A percentile compares a stretch with the other conserved stretches of the same genome.
phyloP scores from a whole-genome alignment of 495 filamentous ascomycete species.

The Aspergillus homomorphus region DNA sequence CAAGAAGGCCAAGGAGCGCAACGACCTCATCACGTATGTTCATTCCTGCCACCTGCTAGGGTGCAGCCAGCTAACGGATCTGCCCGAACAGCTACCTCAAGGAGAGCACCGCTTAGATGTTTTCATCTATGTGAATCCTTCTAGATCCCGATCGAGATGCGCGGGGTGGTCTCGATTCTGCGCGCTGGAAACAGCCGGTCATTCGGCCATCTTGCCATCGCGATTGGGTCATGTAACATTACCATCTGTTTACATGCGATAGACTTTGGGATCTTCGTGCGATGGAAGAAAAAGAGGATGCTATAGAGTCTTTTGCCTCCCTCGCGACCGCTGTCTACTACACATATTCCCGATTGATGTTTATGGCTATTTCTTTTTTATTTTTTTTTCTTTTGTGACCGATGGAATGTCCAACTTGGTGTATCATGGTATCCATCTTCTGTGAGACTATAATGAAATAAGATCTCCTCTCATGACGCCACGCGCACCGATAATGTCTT shows the following conservation, averaged over 20 bases:
- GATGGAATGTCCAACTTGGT: slow-evolving; percentile 21
- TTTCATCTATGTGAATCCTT: slow-evolving; percentile 12
- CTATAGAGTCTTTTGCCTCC: slow-evolving; percentile 24
- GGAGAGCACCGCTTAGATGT: slow-evolving; percentile 58
- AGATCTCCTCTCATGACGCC: slow-evolving; percentile 27
- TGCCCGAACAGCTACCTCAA: slow-evolving; percentile 57
- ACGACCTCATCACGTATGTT: slow-evolving; percentile 96
- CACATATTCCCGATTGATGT: slow-evolving; percentile 11
- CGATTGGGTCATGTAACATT: slow-evolving; percentile 41
- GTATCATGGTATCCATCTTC: slow-evolving; percentile 23
- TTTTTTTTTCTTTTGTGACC: slow-evolving; percentile 1
- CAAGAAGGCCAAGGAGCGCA: slow-evolving; percentile 99
- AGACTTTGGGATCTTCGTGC: slow-evolving; percentile 25
- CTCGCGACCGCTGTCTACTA: slow-evolving; percentile 21
- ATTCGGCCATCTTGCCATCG: slow-evolving; percentile 26
- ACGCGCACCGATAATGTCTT: neutral
- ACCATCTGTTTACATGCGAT: slow-evolving; percentile 25
- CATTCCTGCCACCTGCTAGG: neutral
- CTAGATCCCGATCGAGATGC: slow-evolving; percentile 24
- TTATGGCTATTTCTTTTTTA: slow-evolving; percentile 12
- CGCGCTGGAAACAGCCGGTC: slow-evolving; percentile 13
- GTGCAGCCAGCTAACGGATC: slow-evolving; percentile 8
- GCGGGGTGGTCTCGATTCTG: slow-evolving; percentile 6
- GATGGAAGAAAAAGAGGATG: slow-evolving; percentile 22
- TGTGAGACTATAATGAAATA: slow-evolving; percentile 25